Base-by-base conservation (phyloP, 1,139 yeast species). In the Saccharomycopsis crataegensis region DNA sequence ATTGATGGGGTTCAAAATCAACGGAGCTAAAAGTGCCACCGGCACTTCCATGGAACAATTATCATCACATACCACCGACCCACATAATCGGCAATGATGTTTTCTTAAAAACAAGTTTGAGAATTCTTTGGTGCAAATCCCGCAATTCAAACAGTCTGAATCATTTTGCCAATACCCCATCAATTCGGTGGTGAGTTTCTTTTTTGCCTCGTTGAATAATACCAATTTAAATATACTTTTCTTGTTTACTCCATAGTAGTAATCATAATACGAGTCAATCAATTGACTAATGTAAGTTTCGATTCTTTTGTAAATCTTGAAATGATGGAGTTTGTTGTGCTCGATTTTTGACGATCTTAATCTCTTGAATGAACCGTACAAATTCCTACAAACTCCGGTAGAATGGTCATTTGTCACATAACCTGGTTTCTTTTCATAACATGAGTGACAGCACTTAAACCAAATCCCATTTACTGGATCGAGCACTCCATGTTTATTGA, bases 31-130 rank as follows among this genome's bases (percentile, higher is more conserved):
- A 8, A 77, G 67, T 6, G 70, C 65, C 1, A 86, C 62, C 0
- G 91, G 89, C 0, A 88, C 83, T 56, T 82, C 79, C 62, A 83
- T 79, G 0, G 96, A 88, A 66, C 98, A 91, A 0, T 76, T 64
- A 62, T 83, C 85, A 43, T 86, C 95, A 69, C 98, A 91, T 0
- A 89, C 90, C 1, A 86, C 78, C 37, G 69, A 65, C 0, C 98
- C 98, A 70, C 98, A 93, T 38, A 88, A 67, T 38, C 96, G 72
- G 65, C 96, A 89, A 65, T 89, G 97, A 64, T 93, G 98, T 61
- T 87, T 89, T 55, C 96, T 73, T 22, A 80, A 65, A 6, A 84
- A 40, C 22, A 50, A 65, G 49, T 86, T 69, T 34, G 75, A 75
- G 65, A 89, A 93, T 41, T 65, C 63, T 11, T 74, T 71, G 28